phyloP scores from a whole-genome alignment of 371 early-diverging fungal genomes.

The Parasitella parasitica region DNA sequence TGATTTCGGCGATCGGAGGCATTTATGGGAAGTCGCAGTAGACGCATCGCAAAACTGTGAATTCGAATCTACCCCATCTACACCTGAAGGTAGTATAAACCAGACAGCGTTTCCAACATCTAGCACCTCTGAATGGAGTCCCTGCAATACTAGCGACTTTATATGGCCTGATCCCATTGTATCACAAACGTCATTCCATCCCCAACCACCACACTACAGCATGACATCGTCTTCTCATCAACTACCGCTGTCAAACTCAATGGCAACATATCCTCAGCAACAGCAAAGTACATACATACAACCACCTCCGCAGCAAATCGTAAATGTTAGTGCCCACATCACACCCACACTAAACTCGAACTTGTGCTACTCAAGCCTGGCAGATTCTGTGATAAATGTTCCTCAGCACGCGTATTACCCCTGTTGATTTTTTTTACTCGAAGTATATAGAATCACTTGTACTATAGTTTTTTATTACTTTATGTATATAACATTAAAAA shows the following conservation, averaged over 20 bases:
- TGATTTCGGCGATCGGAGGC: slow-evolving; percentile 9
- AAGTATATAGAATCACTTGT: neutral
- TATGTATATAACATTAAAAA: too few species aligned
- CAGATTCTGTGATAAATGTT: neutral
- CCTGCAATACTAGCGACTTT: neutral
- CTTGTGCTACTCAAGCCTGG: neutral
- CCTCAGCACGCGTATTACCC: neutral
- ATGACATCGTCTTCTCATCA: too few species aligned
- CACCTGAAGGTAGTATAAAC: slow-evolving; percentile 2
- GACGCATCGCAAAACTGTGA: slow-evolving; percentile 3
- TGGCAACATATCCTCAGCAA: neutral
- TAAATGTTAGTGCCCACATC: neutral
- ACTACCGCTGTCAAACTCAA: neutral
- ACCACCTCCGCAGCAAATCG: neutral
- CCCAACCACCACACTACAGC: neutral
- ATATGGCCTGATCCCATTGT: neutral
- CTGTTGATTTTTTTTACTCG: neutral
- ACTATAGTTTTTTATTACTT: too few species aligned
- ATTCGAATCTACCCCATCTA: slow-evolving; percentile 1
- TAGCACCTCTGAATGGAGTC: neutral
- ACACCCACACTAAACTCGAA: neutral
- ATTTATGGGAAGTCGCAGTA: slow-evolving; percentile 7
- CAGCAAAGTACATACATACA: neutral
- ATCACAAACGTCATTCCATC: neutral
- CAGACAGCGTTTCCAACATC: neutral